A percentile compares a stretch with the other conserved stretches of the same genome.
These are phyloP conservation scores for Glycine tomentella DNA, from an alignment of 306 rosid species.

Conservation along the genomic window DNA sequence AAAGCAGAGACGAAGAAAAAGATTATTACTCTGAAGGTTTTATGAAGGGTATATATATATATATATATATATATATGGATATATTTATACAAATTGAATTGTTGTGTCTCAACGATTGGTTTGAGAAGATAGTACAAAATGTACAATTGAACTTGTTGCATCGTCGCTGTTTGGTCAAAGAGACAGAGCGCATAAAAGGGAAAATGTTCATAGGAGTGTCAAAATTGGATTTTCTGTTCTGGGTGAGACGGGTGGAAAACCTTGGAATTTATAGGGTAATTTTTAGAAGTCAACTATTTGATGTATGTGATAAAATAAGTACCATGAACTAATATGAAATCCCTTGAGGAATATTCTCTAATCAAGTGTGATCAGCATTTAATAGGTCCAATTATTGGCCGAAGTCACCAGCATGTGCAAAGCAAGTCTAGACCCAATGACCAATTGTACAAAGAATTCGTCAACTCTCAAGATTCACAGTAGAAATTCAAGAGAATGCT, in stretches of 20 bases:
- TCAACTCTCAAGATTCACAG: not conserved
- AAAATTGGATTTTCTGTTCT: not conserved
- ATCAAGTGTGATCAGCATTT: conserved; percentile 35
- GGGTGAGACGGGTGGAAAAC: conserved; percentile 8
- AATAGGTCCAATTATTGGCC: conserved; percentile 34
- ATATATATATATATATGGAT: too few relatives aligned
- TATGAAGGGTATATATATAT: not conserved
- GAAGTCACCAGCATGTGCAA: conserved; percentile 34
- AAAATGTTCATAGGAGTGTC: conserved; percentile 15
- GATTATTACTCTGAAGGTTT: not conserved
- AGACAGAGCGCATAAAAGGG: not conserved
- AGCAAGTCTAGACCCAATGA: conserved; percentile 17
- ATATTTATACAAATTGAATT: conserved; percentile 1
- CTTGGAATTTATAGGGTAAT: not conserved
- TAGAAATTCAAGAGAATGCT: not conserved
- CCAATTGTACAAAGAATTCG: conserved; percentile 9
- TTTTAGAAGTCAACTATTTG: conserved; percentile 44
- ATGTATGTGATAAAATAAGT: conserved; percentile 32
- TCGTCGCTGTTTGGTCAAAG: conserved; percentile 19
- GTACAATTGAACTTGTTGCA: not conserved
- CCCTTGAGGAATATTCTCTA: conserved; percentile 41
- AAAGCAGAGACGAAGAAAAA: not conserved
- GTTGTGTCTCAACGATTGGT: not conserved
- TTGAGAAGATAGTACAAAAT: not conserved
- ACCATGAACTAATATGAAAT: conserved; percentile 2